A percentile compares a stretch with the other conserved stretches of the same genome.
Conservation (phyloP, 2,329 filamentous ascomycete genomes). For the Claviceps africana region DNA sequence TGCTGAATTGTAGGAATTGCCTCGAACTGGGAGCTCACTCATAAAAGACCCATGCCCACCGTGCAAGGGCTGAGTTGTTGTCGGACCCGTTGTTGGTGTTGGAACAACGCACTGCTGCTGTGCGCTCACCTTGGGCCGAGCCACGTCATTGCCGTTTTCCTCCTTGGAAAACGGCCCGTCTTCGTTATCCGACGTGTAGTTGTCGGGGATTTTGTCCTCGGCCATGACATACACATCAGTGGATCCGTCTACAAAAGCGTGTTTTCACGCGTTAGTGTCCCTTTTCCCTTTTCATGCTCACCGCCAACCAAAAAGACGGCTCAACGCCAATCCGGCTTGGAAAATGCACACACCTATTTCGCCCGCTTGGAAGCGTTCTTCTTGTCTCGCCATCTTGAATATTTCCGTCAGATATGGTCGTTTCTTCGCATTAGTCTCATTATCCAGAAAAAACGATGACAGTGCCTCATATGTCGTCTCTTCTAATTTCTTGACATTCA, state of each 20-base stretch:
- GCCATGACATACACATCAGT: constrained; percentile 36
- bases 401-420: constrained; percentile 43
- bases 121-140: constrained; percentile 18
- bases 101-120: constrained; percentile 22
- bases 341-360: constrained; percentile 37
- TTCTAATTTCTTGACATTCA: constrained; percentile 43
- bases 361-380: constrained; percentile 41
- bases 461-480: constrained; percentile 44
- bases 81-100: constrained; percentile 22
- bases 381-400: constrained; percentile 43
- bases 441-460: constrained; percentile 43
- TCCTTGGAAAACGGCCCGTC: constrained; percentile 24
- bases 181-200: constrained; percentile 34
- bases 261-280: constrained; percentile 4
- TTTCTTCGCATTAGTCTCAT: constrained; percentile 41
- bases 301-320: not conserved
- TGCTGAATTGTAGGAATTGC: constrained; percentile 24
- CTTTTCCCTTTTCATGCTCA: not conserved
- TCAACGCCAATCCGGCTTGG: not conserved
- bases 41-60: constrained; percentile 23
- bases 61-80: constrained; percentile 18
- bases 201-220: constrained; percentile 36
- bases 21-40: constrained; percentile 30
- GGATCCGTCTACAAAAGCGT: constrained; percentile 27
- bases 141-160: constrained; percentile 27